phyloP scores from a whole-genome alignment of 805 yeast species.

The Wickerhamomyces strasburgensis region DNA sequence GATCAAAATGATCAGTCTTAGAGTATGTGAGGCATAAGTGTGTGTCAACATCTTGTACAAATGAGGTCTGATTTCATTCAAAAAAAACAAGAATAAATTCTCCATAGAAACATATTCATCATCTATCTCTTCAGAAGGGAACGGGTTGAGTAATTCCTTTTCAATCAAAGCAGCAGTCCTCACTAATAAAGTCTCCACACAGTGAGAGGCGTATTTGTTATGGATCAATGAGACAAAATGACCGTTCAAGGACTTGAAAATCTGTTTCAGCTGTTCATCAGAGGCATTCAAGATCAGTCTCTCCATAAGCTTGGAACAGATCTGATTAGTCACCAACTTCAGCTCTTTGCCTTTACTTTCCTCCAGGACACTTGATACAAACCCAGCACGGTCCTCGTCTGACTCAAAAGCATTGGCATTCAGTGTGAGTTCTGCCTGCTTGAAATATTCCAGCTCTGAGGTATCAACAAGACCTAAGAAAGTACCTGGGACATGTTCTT shows the following conservation, averaged over 20 bases:
- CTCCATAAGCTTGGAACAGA: constrained; percentile 90
- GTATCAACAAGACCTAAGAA: constrained; percentile 87
- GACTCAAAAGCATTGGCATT: constrained; percentile 73
- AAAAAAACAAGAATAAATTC: constrained; percentile 54
- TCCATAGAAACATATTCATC: constrained; percentile 56
- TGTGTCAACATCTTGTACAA: constrained; percentile 58
- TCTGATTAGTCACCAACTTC: constrained; percentile 88
- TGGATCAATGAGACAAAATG: constrained; percentile 71
- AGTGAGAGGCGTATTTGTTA: constrained; percentile 93
- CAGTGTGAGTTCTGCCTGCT: constrained; percentile 83
- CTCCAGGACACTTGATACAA: constrained; percentile 72
- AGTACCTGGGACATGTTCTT: constrained; percentile 32
- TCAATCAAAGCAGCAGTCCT: constrained; percentile 72
- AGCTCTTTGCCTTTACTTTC: constrained; percentile 88
- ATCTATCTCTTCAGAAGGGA: constrained; percentile 28
- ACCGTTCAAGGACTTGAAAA: constrained; percentile 67
- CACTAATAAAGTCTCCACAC: constrained; percentile 78
- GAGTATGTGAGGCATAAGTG: constrained; percentile 84
- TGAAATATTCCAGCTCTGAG: constrained; percentile 84
- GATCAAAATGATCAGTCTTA: constrained; percentile 66
- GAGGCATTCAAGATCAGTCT: constrained; percentile 67
- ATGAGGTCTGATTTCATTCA: constrained; percentile 61
- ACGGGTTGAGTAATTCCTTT: constrained; percentile 54
- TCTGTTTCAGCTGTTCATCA: constrained; percentile 56
- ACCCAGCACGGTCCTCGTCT: constrained; percentile 67